These are phyloP conservation scores for Tagetes patula DNA, from an alignment of 129 eudicot genomes.

Conservation along the genomic window DNA sequence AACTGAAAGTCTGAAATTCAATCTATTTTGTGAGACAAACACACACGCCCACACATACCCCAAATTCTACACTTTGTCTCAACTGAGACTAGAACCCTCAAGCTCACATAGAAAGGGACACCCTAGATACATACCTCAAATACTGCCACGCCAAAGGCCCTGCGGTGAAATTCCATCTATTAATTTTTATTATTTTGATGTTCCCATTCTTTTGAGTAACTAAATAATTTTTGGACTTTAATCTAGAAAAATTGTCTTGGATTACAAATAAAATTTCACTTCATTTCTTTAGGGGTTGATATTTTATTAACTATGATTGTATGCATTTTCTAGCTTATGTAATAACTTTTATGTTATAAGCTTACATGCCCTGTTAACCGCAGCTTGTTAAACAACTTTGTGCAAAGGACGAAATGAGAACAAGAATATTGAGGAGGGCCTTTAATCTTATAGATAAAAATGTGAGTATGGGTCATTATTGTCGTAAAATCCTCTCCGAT, in stretches of 20 bases:
- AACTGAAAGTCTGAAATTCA: neutral
- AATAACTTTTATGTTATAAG: slow-evolving; percentile 16
- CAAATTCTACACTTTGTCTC: neutral
- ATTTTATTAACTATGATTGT: neutral
- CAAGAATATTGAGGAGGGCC: slow-evolving; percentile 71
- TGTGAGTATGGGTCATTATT: slow-evolving; percentile 43
- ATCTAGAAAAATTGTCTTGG: too few species aligned
- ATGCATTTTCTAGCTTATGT: neutral
- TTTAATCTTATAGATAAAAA: slow-evolving; percentile 57
- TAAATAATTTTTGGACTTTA: slow-evolving; percentile 2
- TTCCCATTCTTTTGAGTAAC: neutral
- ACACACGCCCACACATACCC: neutral
- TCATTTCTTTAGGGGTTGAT: too few species aligned
- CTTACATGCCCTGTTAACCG: slow-evolving; percentile 26
- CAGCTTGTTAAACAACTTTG: slow-evolving; percentile 82
- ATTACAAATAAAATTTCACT: too few species aligned
- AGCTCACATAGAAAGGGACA: neutral
- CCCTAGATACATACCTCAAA: neutral
- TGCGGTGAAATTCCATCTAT: slow-evolving; percentile 4
- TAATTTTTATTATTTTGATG: slow-evolving; percentile 6
- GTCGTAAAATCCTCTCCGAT: neutral
- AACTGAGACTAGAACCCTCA: neutral
- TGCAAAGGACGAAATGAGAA: slow-evolving; percentile 68
- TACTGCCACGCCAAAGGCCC: neutral
- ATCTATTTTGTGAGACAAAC: neutral